phyloP scores from a whole-genome alignment of 2,329 filamentous ascomycete species.

The Cytospora leucostoma region DNA sequence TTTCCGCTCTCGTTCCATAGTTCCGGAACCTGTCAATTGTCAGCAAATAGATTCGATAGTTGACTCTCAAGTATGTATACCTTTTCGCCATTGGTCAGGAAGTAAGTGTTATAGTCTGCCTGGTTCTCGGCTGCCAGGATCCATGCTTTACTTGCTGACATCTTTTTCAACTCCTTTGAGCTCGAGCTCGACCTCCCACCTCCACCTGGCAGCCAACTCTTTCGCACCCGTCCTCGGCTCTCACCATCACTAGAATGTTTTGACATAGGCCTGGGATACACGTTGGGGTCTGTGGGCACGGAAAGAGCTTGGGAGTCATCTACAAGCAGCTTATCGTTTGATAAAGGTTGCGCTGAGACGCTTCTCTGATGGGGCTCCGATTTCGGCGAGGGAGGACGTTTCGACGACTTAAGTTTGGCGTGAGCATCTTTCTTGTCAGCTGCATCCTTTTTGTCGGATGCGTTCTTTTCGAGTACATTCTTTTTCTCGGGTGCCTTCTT shows the following conservation, averaged over 20 bases:
- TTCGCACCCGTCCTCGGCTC: slow-evolving; percentile 47
- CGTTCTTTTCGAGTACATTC: too few relatives aligned
- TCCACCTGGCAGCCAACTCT: slow-evolving; percentile 56
- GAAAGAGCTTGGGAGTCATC: slow-evolving; percentile 37
- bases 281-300: slow-evolving; percentile 33
- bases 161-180: slow-evolving; percentile 42
- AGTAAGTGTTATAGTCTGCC: slow-evolving; percentile 57
- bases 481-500: too few relatives aligned
- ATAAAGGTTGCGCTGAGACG: slow-evolving; percentile 49
- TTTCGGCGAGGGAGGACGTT: slow-evolving; percentile 38
- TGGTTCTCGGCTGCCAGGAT: slow-evolving; percentile 53
- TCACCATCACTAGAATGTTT: slow-evolving; percentile 40
- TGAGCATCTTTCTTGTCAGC: slow-evolving; percentile 27
- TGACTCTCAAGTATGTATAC: slow-evolving; percentile 36
- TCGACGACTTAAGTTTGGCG: slow-evolving; percentile 28
- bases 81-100: slow-evolving; percentile 57
- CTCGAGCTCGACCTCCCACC: slow-evolving; percentile 54
- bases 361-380: slow-evolving; percentile 44
- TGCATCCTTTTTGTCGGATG: too few relatives aligned
- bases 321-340: slow-evolving; percentile 34
- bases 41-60: slow-evolving; percentile 1
- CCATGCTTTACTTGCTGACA: slow-evolving; percentile 47
- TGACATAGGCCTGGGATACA: slow-evolving; percentile 37
- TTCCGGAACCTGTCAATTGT: slow-evolving; percentile 56
- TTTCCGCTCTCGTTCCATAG: slow-evolving; percentile 64